Evolutionary conservation across 2,329 filamentous ascomycete genomes (phyloP), one percentile per base, ranked within the genome.

Genomic region (Dothideomycetes sp.): DNA sequence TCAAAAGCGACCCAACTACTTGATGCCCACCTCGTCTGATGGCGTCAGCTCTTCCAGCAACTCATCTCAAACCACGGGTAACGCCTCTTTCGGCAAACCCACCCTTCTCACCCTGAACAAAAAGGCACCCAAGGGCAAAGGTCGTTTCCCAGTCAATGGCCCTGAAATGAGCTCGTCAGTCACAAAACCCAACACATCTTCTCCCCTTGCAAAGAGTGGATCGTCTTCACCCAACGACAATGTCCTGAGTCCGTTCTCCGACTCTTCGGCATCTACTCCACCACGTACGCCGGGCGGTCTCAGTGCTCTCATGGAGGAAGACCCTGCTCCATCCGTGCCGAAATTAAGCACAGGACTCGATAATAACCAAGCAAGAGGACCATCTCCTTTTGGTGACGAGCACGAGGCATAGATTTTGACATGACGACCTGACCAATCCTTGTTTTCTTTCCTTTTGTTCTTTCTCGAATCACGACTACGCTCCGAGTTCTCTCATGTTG

Each of bases 271-370:
- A 6, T 28, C 37, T 20, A 22, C 29, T 12, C 30, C 23, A 2
- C 2, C 5, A 4, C 13, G 37, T 2, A 42, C 40, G 6, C 32
- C 33, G 3, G 41, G 33, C 5, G 33, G 41, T 12, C 16, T 69
- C 45, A 64, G 60, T 15, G 64, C 65, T 13, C 66, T 69, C n/a
- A 62, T 64, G 6, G 67, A 70, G 44, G 66, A 69, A 47, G 58
- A n/a, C n/a, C n/a, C 16, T 24, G 33, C 37, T 4, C 20, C 22
- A 4, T 25, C 19, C 10, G 4, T n/a, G 30, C 27, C 29, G 18
- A 22, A n/a, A 13, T 15, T 3, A 38, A 24, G 6, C 22, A 11
- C 24, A 9, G 5, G 22, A 11, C 22, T 7, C 22, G 22, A 7
- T 7, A 7, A 24, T 11, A 11, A 24, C 22, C 7, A 24, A 24